Percentiles rank a stretch among this genome's conserved stretches.
These are phyloP conservation scores for Excoecaria cochinchinensis DNA, from an alignment of 345 rosid species.

Conservation along the genomic window DNA sequence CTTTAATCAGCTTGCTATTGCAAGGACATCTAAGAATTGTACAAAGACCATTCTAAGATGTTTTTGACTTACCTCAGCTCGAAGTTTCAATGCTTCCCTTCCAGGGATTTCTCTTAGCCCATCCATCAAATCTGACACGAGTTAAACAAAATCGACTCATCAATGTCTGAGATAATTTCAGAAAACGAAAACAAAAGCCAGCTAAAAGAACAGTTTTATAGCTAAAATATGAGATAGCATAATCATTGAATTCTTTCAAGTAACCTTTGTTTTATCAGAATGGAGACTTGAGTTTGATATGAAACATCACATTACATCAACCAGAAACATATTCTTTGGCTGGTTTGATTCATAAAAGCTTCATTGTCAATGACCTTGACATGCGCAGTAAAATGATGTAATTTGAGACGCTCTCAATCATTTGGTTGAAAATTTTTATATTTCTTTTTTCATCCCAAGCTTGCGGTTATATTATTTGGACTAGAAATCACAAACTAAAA, in stretches of 20 bases:
- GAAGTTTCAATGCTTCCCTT: conserved; percentile 86
- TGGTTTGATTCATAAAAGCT: not conserved
- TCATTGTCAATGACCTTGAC: not conserved
- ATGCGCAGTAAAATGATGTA: not conserved
- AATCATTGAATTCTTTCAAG: not conserved
- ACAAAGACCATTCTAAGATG: not conserved
- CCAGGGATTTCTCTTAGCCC: conserved; percentile 85
- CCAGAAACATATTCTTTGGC: not conserved
- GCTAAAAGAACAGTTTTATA: not conserved
- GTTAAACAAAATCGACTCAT: not conserved
- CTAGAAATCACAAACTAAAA: not conserved
- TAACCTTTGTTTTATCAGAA: not conserved
- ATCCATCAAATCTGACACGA: conserved; percentile 73
- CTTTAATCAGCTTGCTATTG: not conserved
- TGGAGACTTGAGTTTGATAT: not conserved
- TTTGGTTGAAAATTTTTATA: not conserved
- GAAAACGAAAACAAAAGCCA: not conserved
- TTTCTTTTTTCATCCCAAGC: not conserved
- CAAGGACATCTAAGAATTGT: not conserved
- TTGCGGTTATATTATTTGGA: not conserved
- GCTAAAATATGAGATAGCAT: not conserved
- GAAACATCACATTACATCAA: not conserved
- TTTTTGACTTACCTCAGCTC: conserved; percentile 70
- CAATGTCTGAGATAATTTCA: not conserved
- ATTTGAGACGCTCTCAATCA: not conserved